A percentile compares a stretch with the other conserved stretches of the same genome.
These are phyloP conservation scores for Clarireedia homoeocarpa DNA, from an alignment of 2,329 filamentous ascomycete genomes.

Conservation along the genomic window DNA sequence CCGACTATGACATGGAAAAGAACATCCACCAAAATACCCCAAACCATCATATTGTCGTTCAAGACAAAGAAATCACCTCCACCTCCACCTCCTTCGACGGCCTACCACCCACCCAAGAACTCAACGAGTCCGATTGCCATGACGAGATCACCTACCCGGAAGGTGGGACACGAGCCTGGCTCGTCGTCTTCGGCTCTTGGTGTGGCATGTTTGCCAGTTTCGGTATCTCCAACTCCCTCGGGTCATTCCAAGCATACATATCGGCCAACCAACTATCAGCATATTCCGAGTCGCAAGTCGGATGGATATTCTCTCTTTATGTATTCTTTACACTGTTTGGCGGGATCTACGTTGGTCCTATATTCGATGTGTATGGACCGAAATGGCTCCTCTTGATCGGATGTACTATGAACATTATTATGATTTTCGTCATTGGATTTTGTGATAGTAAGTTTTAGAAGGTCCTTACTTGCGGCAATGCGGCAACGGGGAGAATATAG, in stretches of 20 bases:
- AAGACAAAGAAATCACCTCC: neutral
- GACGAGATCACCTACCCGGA: slow-evolving; percentile 51
- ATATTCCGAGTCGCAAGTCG: slow-evolving; percentile 61
- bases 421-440: slow-evolving; percentile 62
- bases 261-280: slow-evolving; percentile 29
- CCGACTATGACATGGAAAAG: too few species aligned
- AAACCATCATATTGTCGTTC: neutral
- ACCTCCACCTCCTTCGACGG: neutral
- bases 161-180: slow-evolving; percentile 72
- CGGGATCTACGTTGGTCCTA: slow-evolving; percentile 74
- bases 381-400: slow-evolving; percentile 61
- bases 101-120: too few species aligned
- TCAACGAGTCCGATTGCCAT: too few species aligned
- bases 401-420: slow-evolving; percentile 45
- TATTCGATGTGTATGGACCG: slow-evolving; percentile 81
- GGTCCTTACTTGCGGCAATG: too few species aligned
- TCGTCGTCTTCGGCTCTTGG: slow-evolving; percentile 81
- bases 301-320: slow-evolving; percentile 87
- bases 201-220: slow-evolving; percentile 67
- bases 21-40: neutral
- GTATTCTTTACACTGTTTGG: slow-evolving; percentile 76
- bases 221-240: slow-evolving; percentile 73
- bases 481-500: neutral
- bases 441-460: slow-evolving; percentile 42
- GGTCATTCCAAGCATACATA: slow-evolving; percentile 53